phyloP scores from a whole-genome alignment of 805 yeast species.

The Monosporozyma siamensis region DNA sequence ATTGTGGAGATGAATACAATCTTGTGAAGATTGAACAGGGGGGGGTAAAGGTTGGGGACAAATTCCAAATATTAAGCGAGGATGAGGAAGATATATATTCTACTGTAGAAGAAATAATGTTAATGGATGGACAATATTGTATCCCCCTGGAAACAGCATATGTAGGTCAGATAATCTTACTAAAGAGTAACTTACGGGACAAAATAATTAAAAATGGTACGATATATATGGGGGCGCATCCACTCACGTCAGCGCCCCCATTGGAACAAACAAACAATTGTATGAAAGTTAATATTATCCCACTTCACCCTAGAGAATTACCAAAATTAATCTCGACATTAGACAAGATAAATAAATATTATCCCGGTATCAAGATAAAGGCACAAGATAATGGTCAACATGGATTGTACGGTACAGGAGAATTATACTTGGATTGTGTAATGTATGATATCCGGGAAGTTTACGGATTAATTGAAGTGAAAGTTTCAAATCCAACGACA shows the following conservation, averaged over 20 bases:
- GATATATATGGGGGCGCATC: constrained; percentile 30
- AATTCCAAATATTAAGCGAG: constrained; percentile 45
- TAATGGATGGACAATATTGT: constrained; percentile 66
- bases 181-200: constrained; percentile 41
- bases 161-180: constrained; percentile 60
- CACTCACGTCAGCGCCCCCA: too few species aligned
- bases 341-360: constrained; percentile 49
- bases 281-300: constrained; percentile 76
- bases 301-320: constrained; percentile 66
- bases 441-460: constrained; percentile 63
- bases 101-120: constrained; percentile 29
- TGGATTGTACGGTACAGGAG: constrained; percentile 75
- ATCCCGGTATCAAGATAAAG: constrained; percentile 55
- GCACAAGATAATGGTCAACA: constrained; percentile 89
- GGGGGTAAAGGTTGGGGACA: constrained; percentile 37
- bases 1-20: constrained; percentile 45
- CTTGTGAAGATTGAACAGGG: constrained; percentile 61
- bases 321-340: constrained; percentile 68
- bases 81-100: constrained; percentile 43
- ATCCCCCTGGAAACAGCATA: constrained; percentile 43
- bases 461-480: constrained; percentile 59
- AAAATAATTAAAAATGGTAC: constrained; percentile 44
- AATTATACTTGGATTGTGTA: constrained; percentile 74
- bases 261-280: too few species aligned
- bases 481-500: constrained; percentile 77